Percentiles rank a stretch among this genome's conserved stretches.
These are phyloP conservation scores for Suhomyces faveliae DNA, from an alignment of 805 yeast species.

Conservation along the genomic window DNA sequence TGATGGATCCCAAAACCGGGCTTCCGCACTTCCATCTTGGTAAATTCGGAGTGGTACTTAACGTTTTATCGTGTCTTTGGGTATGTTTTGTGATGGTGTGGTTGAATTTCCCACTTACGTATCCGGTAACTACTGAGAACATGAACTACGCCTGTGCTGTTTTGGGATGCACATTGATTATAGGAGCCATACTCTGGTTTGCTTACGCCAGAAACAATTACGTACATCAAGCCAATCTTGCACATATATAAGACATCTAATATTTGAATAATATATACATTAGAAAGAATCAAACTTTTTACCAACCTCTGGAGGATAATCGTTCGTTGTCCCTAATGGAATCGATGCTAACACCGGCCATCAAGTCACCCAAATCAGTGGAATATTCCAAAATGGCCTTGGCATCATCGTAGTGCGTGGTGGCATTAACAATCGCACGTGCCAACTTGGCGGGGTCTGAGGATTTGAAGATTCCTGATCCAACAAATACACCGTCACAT, in stretches of 20 bases:
- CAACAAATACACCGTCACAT: conserved; percentile 77
- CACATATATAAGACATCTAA: conserved; percentile 3
- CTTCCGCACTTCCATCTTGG: conserved; percentile 35
- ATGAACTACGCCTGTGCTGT: conserved; percentile 30
- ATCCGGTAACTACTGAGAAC: conserved; percentile 26
- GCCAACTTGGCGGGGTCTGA: conserved; percentile 72
- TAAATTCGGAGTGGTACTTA: conserved; percentile 31
- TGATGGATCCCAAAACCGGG: background rate
- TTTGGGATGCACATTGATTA: conserved; percentile 17
- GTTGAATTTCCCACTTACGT: conserved; percentile 35
- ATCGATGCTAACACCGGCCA: conserved; percentile 68
- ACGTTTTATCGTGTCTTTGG: conserved; percentile 33
- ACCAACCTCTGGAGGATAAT: conserved; percentile 56
- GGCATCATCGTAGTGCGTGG: conserved; percentile 66
- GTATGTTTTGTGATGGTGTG: conserved; percentile 37
- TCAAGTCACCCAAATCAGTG: conserved; percentile 69
- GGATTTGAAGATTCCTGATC: conserved; percentile 77
- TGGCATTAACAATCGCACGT: conserved; percentile 75
- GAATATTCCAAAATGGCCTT: conserved; percentile 59
- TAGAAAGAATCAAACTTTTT: conserved; percentile 10
- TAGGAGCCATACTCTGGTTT: conserved; percentile 21
- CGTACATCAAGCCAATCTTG: conserved; percentile 4
- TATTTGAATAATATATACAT: background rate
- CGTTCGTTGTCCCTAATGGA: conserved; percentile 47
- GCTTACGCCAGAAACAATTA: conserved; percentile 14